Conservation (phyloP, 768 basidiomycete species). For the Trametes sanguinea region DNA sequence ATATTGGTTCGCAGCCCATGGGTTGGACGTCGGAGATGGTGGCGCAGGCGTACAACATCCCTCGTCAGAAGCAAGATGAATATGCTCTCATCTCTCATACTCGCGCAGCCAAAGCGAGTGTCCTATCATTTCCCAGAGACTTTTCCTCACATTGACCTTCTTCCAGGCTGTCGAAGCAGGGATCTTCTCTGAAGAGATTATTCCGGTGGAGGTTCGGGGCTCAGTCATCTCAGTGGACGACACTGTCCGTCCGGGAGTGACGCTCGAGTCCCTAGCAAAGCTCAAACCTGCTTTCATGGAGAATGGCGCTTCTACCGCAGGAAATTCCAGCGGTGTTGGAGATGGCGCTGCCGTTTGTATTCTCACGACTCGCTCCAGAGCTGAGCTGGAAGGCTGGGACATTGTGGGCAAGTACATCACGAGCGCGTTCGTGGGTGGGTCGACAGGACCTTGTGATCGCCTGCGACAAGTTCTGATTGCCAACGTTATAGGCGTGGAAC, state of each 20-base stretch:
- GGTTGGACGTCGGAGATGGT: constrained; percentile 96
- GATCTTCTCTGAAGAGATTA: constrained; percentile 84
- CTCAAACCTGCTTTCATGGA: constrained; percentile 88
- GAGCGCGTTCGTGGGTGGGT: constrained; percentile 72
- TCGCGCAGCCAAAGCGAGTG: constrained; percentile 64
- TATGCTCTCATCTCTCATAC: constrained; percentile 88
- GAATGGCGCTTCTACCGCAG: constrained; percentile 76
- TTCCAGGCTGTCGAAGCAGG: constrained; percentile 57
- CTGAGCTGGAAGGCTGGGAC: constrained; percentile 73
- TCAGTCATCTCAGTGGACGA: constrained; percentile 73
- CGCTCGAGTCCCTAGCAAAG: constrained; percentile 68
- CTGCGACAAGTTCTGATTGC: constrained; percentile 1
- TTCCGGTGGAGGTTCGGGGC: constrained; percentile 80
- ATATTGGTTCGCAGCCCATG: constrained; percentile 62
- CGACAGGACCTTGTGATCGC: neutral
- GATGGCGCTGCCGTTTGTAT: constrained; percentile 91
- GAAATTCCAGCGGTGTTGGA: constrained; percentile 86
- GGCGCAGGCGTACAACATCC: constrained; percentile 73
- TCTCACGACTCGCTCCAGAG: constrained; percentile 76
- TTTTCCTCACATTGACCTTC: neutral
- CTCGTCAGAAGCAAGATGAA: constrained; percentile 83
- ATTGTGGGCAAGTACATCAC: constrained; percentile 85
- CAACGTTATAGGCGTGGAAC: constrained; percentile 61
- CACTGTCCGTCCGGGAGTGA: constrained; percentile 85
- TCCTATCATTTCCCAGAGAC: neutral